Evolutionary conservation across 2,329 filamentous ascomycete species (phyloP).

Genomic region (Arthroderma uncinatum): DNA sequence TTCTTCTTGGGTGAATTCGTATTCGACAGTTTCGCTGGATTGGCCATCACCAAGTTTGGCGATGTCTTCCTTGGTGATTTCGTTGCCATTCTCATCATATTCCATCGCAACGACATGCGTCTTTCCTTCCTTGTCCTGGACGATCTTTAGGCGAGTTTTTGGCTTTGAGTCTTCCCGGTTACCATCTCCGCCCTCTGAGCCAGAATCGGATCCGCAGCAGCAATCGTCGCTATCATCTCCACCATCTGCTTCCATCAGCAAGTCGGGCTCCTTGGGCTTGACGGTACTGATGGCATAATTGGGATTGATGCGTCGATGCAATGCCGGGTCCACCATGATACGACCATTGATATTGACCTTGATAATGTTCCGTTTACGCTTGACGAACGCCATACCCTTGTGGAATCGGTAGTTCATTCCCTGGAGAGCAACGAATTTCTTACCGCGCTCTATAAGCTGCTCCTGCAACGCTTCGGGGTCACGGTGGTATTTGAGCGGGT

Average conservation of each 20-base stretch:
- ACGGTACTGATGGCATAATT: slow-evolving; percentile 72
- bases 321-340: slow-evolving; percentile 76
- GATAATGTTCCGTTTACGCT: slow-evolving; percentile 61
- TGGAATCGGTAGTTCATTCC: slow-evolving; percentile 76
- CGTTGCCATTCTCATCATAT: slow-evolving; percentile 45
- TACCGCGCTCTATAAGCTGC: slow-evolving; percentile 66
- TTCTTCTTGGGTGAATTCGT: slow-evolving; percentile 67
- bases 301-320: slow-evolving; percentile 72
- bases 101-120: slow-evolving; percentile 44
- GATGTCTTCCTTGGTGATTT: slow-evolving; percentile 47
- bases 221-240: slow-evolving; percentile 34
- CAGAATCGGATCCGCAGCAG: slow-evolving; percentile 25
- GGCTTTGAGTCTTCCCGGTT: slow-evolving; percentile 28
- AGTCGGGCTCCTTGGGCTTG: slow-evolving; percentile 57
- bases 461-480: slow-evolving; percentile 53
- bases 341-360: slow-evolving; percentile 80
- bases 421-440: slow-evolving; percentile 69
- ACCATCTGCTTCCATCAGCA: slow-evolving; percentile 37
- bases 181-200: slow-evolving; percentile 15
- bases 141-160: slow-evolving; percentile 41
- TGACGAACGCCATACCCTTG: slow-evolving; percentile 74
- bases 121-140: slow-evolving; percentile 44
- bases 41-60: slow-evolving; percentile 43
- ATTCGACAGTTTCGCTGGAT: slow-evolving; percentile 27
- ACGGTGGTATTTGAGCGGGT: slow-evolving; percentile 70